Percentiles rank a stretch among this genome's conserved stretches.
phyloP scores from a whole-genome alignment of 805 yeast species.

The Cyberlindnera misumaiensis region DNA sequence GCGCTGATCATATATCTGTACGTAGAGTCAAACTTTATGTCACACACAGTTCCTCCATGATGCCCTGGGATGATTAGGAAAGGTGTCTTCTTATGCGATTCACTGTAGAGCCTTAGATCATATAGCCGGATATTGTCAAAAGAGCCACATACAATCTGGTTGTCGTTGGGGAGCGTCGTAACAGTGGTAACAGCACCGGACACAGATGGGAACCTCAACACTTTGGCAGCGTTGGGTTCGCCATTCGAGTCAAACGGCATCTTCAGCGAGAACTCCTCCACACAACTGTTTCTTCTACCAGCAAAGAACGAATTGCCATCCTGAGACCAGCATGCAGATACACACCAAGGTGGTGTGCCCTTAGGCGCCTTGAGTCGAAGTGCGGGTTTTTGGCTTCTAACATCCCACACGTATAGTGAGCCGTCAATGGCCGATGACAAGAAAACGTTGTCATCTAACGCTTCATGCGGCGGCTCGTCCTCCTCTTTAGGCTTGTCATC shows the following conservation, averaged over 20 bases:
- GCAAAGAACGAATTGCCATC: conserved; percentile 75
- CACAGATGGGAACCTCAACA: conserved; percentile 71
- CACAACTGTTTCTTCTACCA: conserved; percentile 85
- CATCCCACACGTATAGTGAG: conserved; percentile 74
- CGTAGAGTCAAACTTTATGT: conserved; percentile 75
- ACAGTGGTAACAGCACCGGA: conserved; percentile 89
- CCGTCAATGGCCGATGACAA: conserved; percentile 84
- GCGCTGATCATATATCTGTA: conserved; percentile 85
- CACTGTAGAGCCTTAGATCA: conserved; percentile 48
- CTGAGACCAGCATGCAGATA: conserved; percentile 80
- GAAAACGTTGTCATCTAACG: conserved; percentile 45
- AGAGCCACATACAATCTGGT: conserved; percentile 81
- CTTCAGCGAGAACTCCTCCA: conserved; percentile 66
- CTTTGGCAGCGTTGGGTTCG: conserved; percentile 45
- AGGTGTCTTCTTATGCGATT: conserved; percentile 41
- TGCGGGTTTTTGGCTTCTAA: conserved; percentile 41
- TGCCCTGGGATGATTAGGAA: conserved; percentile 93
- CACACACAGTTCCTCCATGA: conserved; percentile 84
- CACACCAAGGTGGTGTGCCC: conserved; percentile 90
- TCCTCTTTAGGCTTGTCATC: conserved; percentile 13
- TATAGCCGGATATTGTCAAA: conserved; percentile 84
- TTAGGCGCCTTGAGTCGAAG: conserved; percentile 47
- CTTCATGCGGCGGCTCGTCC: conserved; percentile 18
- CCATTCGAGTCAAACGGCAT: conserved; percentile 37
- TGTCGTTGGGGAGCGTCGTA: conserved; percentile 70